Conservation (phyloP, 2,329 filamentous ascomycete genomes). For the Thermoascus crustaceus region DNA sequence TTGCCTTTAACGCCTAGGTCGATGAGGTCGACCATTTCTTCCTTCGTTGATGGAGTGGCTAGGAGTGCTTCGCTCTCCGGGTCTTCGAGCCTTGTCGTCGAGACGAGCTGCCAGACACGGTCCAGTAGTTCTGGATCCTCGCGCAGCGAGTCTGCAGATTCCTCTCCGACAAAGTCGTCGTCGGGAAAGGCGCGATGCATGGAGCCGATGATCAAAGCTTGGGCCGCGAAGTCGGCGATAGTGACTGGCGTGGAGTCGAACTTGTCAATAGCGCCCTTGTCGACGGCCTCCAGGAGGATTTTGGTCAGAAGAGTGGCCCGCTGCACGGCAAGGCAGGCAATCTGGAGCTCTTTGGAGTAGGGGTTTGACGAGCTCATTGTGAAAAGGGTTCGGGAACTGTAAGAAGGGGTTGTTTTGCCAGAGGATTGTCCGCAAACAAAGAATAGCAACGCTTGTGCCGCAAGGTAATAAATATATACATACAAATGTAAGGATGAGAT, state of each 20-base stretch:
- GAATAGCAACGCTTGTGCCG: too few species aligned
- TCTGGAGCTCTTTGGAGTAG: constrained; percentile 29
- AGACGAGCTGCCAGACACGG: constrained; percentile 50
- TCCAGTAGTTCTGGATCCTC: constrained; percentile 40
- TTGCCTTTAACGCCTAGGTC: constrained; percentile 46
- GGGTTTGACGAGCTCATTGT: constrained; percentile 17
- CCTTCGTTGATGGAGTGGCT: constrained; percentile 36
- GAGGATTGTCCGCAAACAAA: too few species aligned
- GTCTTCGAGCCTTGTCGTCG: constrained; percentile 26
- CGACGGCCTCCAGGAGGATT: constrained; percentile 40
- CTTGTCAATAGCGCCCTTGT: constrained; percentile 48
- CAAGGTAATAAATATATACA: too few species aligned
- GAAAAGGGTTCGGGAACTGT: neutral
- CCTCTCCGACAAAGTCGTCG: constrained; percentile 55
- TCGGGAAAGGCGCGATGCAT: constrained; percentile 47
- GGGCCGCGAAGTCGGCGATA: constrained; percentile 55
- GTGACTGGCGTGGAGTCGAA: constrained; percentile 54
- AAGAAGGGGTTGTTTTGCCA: neutral
- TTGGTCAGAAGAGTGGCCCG: constrained; percentile 53
- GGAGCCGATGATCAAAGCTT: constrained; percentile 53
- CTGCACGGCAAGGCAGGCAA: constrained; percentile 42
- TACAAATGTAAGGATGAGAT: too few species aligned
- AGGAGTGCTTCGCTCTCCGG: constrained; percentile 26
- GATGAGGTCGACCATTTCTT: constrained; percentile 55
- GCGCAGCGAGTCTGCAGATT: constrained; percentile 48